Evolutionary conservation across 2,329 filamentous ascomycete genomes (phyloP), one percentile per base, ranked within the genome.

Genomic region (Dactylellina leptospora): DNA sequence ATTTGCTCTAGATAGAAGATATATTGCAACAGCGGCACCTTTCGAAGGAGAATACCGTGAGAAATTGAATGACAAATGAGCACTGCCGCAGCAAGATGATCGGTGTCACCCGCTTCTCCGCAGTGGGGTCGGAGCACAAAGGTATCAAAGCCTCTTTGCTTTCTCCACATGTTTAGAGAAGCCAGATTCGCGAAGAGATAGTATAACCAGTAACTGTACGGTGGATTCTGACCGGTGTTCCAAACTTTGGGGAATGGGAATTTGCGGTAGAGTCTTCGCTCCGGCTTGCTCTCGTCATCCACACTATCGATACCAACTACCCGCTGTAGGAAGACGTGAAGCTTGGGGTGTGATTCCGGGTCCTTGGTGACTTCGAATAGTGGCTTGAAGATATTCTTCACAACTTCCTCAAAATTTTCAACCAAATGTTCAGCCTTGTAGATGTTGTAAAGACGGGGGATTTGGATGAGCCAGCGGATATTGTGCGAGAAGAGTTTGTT

Each of bases 121-220:
- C 93, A 97, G 80, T 99, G 95, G 8, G 95, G 95, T 38, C 95
- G 87, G 55, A 99, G 83, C 16, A 96, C 84, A 79, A 99, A 96
- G 0, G 95, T 99, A 80, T 96, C 99, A 84, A 97, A 97, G 0
- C 93, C 93, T 54, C 93, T 88, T 78, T 89, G 88, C 78, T 92
- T 93, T 44, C 95, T 88, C 90, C 91, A 97, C 68, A 89, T 86
- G 78, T 99, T 99, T 76, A 99, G 84, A 8, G 93, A 96, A 0
- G 90, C 86, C 80, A 97, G 92, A 80, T 99, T 99, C 74, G 95
- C 88, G 78, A 95, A 97, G 58, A 97, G 84, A 78, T 96, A 96
- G 81, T 99, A 99, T 78, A 97, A 90, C 95, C 95, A 99, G 81
- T 99, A 99, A 79, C 90, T 97, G 82, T 99, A 99, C 0, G 95